Conservation (phyloP, 2,329 filamentous ascomycete species). For the Cercospora canescens region DNA sequence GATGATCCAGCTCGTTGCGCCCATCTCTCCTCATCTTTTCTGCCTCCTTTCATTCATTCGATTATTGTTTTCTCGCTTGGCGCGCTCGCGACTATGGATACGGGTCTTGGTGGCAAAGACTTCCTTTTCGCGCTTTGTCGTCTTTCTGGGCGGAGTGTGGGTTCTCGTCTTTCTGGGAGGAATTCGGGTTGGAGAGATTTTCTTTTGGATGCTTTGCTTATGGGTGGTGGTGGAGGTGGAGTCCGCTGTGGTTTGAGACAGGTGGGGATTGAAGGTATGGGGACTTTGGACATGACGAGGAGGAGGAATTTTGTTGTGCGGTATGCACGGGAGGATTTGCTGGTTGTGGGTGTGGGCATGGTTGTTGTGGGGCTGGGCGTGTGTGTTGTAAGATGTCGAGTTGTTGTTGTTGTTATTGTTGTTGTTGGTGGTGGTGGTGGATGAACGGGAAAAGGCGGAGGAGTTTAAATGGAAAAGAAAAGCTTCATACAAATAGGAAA, state of each 20-base stretch:
- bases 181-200: background rate
- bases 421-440: background rate
- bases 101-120: background rate
- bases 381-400: background rate
- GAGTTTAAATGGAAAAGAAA: background rate
- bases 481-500: background rate
- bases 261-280: background rate
- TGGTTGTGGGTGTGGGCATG: background rate
- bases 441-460: background rate
- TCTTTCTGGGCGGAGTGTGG: background rate
- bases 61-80: background rate
- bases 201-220: background rate
- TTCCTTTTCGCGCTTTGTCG: slow-evolving; percentile 1
- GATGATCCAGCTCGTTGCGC: too few relatives aligned
- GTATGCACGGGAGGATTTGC: slow-evolving; percentile 4
- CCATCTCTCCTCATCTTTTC: too few relatives aligned
- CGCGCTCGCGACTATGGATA: background rate
- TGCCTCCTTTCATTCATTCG: too few relatives aligned
- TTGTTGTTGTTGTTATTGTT: background rate
- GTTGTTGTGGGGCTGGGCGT: background rate
- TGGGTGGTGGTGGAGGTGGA: background rate
- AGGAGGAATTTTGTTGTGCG: slow-evolving; percentile 5
- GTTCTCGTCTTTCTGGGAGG: background rate
- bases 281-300: slow-evolving; percentile 4
- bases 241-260: background rate